These are phyloP conservation scores for Allantophomopsis cytisporea DNA, from an alignment of 2,329 filamentous ascomycete species.

Conservation along the genomic window DNA sequence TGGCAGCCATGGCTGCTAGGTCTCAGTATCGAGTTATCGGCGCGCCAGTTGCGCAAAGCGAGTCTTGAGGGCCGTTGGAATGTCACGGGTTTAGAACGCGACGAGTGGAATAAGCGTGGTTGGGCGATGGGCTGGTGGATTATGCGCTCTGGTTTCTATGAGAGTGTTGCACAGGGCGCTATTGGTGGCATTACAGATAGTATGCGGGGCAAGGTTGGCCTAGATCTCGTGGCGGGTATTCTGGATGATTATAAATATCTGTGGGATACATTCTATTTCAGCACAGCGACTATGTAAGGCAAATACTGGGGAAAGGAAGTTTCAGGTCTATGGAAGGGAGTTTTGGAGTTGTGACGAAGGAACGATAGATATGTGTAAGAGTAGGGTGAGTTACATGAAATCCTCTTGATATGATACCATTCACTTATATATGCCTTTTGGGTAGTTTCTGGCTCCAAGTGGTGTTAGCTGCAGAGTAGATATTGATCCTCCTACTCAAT, in stretches of 20 bases:
- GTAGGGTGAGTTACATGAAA: too few species aligned
- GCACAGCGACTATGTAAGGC: not conserved
- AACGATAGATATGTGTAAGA: too few species aligned
- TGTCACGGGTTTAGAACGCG: slow-evolving; percentile 76
- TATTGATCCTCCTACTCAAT: too few species aligned
- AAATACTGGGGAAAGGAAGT: too few species aligned
- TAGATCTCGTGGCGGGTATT: slow-evolving; percentile 72
- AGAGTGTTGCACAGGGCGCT: slow-evolving; percentile 72
- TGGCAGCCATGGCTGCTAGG: slow-evolving; percentile 92
- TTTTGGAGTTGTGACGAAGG: too few species aligned
- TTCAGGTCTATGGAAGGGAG: too few species aligned
- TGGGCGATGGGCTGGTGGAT: slow-evolving; percentile 93
- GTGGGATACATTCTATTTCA: slow-evolving; percentile 96
- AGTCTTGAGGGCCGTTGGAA: slow-evolving; percentile 22
- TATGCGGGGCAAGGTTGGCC: slow-evolving; percentile 58
- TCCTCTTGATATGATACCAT: too few species aligned
- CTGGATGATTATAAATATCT: slow-evolving; percentile 94
- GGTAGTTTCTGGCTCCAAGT: too few species aligned
- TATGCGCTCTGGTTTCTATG: slow-evolving; percentile 95
- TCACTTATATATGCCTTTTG: too few species aligned
- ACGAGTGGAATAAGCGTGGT: slow-evolving; percentile 77
- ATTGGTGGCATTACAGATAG: slow-evolving; percentile 26
- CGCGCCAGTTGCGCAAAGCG: slow-evolving; percentile 65
- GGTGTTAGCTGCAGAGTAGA: too few species aligned
- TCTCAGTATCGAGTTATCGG: slow-evolving; percentile 72